Evolutionary conservation across 1,139 yeast species (phyloP), one percentile per base, ranked within the genome.

Genomic region (Candida dubliniensis): DNA sequence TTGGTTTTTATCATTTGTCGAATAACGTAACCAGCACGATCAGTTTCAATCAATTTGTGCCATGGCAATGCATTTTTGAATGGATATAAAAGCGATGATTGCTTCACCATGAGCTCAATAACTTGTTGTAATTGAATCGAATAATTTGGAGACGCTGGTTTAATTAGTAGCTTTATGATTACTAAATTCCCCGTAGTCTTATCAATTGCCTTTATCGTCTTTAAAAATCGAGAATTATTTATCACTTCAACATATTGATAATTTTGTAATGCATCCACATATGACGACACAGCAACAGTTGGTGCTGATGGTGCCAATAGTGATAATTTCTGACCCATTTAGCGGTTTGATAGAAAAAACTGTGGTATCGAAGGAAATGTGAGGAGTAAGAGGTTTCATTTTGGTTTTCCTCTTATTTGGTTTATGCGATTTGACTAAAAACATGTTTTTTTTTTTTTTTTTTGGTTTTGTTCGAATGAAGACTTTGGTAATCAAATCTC

Each of bases 241-340:
- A 84, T 75, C 41, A 88, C 67, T 44, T 84, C 81, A 8, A 85
- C 76, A 59, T 87, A 91, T 54, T 87, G 91, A 41, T 87, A 74
- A 48, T 83, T 81, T 27, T 81, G 81, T 23, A 93, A 70, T 42
- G 87, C 89, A 55, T 87, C 87, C 32, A 93, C 79, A 57, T 91
- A 93, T 1, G 98, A 91, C 29, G 95, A 90, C 4, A 90, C 76
- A 10, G 96, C 96, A 56, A 93, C 88, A 1, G 97, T 87, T 4
- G 95, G 91, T 3, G 97, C 90, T 11, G 93, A 82, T 6, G 96
- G 96, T 26, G 96, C 89, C 59, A 89, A 67, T 39, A 87, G 71
- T 4, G 97, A 90, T 52, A 91, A 69, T 61, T 87, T 86, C 15
- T 88, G 89, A 13, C 97, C 97, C 97, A 91, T 90, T 25, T 34